These are phyloP conservation scores for Leccinum olivaceopallidum DNA, from an alignment of 768 basidiomycete species.

Conservation along the genomic window DNA sequence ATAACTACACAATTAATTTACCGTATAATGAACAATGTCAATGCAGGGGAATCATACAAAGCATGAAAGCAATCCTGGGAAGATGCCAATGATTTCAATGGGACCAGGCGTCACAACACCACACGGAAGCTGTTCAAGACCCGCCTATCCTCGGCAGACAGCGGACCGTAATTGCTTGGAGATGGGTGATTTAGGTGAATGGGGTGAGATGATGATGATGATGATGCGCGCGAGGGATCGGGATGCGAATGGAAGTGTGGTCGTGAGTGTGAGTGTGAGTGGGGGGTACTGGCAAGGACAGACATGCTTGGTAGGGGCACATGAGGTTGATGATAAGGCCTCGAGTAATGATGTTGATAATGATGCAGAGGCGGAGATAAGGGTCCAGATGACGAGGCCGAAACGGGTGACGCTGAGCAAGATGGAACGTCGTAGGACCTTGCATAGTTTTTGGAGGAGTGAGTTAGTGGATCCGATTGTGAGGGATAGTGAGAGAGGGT, in stretches of 20 bases:
- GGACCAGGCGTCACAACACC: constrained; percentile 38
- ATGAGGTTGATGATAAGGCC: constrained; percentile 7
- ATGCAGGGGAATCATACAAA: constrained; percentile 8
- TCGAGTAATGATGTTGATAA: constrained; percentile 10
- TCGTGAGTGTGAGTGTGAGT: neutral
- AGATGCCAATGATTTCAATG: constrained; percentile 8
- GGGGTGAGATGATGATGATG: constrained; percentile 7
- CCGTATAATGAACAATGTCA: neutral
- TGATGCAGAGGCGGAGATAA: constrained; percentile 11
- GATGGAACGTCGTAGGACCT: constrained; percentile 16
- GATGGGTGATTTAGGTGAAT: constrained; percentile 27
- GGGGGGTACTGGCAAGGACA: constrained; percentile 7
- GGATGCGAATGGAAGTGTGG: constrained; percentile 2
- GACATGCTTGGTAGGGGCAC: constrained; percentile 27
- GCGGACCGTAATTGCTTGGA: constrained; percentile 36
- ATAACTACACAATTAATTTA: constrained; percentile 4
- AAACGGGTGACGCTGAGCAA: constrained; percentile 15
- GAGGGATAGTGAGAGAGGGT: constrained; percentile 11
- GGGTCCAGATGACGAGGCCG: constrained; percentile 15
- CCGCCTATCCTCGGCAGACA: constrained; percentile 58
- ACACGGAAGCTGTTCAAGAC: constrained; percentile 58
- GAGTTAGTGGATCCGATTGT: constrained; percentile 3
- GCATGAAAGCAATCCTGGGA: neutral
- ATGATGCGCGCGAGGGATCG: neutral
- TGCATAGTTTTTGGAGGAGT: constrained; percentile 8